Evolutionary conservation across 768 basidiomycete species (phyloP), one percentile per base, ranked within the genome.

Genomic region (Mycena latifolia): DNA sequence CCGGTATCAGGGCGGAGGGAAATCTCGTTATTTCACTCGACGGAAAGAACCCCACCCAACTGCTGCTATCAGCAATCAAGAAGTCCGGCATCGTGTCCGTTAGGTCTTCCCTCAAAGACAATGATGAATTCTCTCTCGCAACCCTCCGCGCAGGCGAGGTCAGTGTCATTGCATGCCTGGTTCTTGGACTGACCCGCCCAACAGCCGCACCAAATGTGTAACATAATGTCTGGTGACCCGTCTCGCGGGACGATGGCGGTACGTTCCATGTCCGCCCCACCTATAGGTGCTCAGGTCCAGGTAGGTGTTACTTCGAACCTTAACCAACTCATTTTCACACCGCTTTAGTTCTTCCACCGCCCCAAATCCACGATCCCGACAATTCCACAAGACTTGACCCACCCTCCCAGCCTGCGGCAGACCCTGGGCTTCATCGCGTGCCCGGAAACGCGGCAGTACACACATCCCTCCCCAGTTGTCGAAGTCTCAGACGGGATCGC

Each of bases 161-260:
- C 46, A 12, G 76, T 55, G 31, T 52, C 47, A 41, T 46, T 15
- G 25, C 55, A 17, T 37, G 35, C 10, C 18, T 39, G 39, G 50
- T 41, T 24, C 20, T 25, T 18, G 10, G 9, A 46, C 31, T 63
- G 24, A 50, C 29, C 1, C 15, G 17, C 28, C 56, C 37, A 31
- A 11, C 56, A 89, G 86, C 66, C 85, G 3, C 71, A 73, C 24
- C 82, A 84, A 50, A 79, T 90, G 41, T 86, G 85, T 70, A 82
- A 78, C 59, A 88, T 94, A 63, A 87, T 82, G 25, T 89, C 92
- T 0, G 92, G 92, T 4, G 91, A 91, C 71, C 92, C 91, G 2
- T 87, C 88, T 18, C 84, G 89, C 8, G 92, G 92, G 3, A 82
- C 84, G 5, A 82, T 93, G 17, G 86, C 92, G 1, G 78, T 94